phyloP scores from a whole-genome alignment of 2,329 filamentous ascomycete species.

The Westerdykella sp. region DNA sequence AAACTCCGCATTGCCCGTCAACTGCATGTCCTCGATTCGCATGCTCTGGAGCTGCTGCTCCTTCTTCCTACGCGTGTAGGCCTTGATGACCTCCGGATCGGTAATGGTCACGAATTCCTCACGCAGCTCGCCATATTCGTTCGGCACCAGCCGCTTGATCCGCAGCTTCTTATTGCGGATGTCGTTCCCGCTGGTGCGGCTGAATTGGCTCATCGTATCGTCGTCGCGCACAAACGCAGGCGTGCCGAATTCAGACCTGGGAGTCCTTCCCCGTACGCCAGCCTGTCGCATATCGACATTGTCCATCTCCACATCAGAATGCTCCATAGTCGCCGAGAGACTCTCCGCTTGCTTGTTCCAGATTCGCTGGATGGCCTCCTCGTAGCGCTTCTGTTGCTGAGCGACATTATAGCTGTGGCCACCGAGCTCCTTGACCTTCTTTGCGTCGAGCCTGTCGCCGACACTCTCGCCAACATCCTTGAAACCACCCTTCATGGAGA shows the following conservation, averaged over 20 bases:
- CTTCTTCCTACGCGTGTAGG: slow-evolving; percentile 75
- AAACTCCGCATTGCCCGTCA: slow-evolving; percentile 61
- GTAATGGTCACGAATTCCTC: slow-evolving; percentile 58
- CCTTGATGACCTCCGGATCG: slow-evolving; percentile 79
- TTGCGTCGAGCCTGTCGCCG: slow-evolving; percentile 78
- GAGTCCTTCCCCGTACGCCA: slow-evolving; percentile 48
- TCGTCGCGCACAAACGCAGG: slow-evolving; percentile 55
- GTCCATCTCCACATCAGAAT: slow-evolving; percentile 66
- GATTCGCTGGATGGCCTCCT: slow-evolving; percentile 82
- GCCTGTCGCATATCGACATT: slow-evolving; percentile 45
- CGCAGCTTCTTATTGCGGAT: slow-evolving; percentile 59
- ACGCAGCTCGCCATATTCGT: slow-evolving; percentile 59
- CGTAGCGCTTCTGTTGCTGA: slow-evolving; percentile 85
- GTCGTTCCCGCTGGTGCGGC: slow-evolving; percentile 51
- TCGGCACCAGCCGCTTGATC: slow-evolving; percentile 64
- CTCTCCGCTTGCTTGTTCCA: slow-evolving; percentile 84
- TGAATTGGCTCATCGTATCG: slow-evolving; percentile 59
- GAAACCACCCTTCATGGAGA: slow-evolving; percentile 98
- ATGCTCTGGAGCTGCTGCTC: slow-evolving; percentile 65
- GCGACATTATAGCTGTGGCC: slow-evolving; percentile 98
- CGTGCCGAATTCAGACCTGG: slow-evolving; percentile 60
- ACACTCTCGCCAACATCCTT: slow-evolving; percentile 84
- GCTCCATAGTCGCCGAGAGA: slow-evolving; percentile 65
- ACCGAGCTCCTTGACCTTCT: slow-evolving; percentile 60
- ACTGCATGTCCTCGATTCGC: slow-evolving; percentile 60